Evolutionary conservation across 1,139 yeast genomes (phyloP).

Genomic region (Wickerhamomyces sp.): DNA sequence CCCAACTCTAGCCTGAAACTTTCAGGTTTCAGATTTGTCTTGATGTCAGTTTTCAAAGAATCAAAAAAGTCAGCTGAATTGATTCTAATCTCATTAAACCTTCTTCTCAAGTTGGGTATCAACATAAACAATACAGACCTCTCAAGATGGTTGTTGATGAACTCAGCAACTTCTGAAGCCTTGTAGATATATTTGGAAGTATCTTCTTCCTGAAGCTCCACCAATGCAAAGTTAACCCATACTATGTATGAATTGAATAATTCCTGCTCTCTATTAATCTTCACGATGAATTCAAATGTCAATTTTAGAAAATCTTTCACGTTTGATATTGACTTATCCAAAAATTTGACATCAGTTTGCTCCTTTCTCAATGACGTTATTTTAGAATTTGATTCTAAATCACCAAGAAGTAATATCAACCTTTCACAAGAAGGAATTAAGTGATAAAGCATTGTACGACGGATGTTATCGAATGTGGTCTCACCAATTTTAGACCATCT

Average conservation of each 20-base stretch:
- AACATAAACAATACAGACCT: constrained; percentile 17
- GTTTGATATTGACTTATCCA: constrained; percentile 28
- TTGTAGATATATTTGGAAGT: constrained; percentile 8
- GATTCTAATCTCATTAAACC: constrained; percentile 19
- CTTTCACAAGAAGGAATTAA: constrained; percentile 57
- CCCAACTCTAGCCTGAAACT: constrained; percentile 12
- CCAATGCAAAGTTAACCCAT: constrained; percentile 35
- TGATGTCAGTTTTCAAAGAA: constrained; percentile 10
- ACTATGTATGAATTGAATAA: constrained; percentile 45
- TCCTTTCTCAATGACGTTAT: constrained; percentile 33
- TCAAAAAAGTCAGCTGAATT: constrained; percentile 17
- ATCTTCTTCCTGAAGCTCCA: constrained; percentile 25
- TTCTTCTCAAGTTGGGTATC: constrained; percentile 18
- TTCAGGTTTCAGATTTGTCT: constrained; percentile 1
- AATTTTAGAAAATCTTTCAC: constrained; percentile 31
- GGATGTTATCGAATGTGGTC: constrained; percentile 41
- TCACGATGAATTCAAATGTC: constrained; percentile 40
- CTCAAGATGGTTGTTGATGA: constrained; percentile 17
- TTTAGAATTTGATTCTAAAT: constrained; percentile 34
- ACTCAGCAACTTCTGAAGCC: constrained; percentile 18
- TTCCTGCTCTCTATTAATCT: constrained; percentile 46
- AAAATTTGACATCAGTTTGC: constrained; percentile 22
- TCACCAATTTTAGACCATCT: constrained; percentile 50
- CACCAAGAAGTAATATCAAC: constrained; percentile 43
- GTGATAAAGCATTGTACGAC: constrained; percentile 43